A percentile compares a stretch with the other conserved stretches of the same genome.
Evolutionary conservation across 2,329 filamentous ascomycete genomes (phyloP).

Genomic region (Alternaria incomplexa): DNA sequence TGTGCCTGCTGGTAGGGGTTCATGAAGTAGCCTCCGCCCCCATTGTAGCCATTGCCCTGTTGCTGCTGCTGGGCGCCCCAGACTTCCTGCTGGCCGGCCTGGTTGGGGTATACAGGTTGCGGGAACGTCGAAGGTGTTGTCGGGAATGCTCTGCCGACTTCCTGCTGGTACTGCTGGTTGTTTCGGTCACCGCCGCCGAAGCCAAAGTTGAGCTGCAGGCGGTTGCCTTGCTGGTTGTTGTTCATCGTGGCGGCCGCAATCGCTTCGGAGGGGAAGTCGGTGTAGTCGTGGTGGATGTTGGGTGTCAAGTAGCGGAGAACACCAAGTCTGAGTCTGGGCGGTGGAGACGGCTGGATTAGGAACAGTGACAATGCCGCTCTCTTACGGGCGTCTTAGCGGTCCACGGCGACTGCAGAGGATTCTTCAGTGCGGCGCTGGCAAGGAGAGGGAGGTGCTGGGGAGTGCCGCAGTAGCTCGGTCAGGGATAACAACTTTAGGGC

Average conservation of each 20-base stretch:
- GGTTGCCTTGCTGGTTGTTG: conserved; percentile 51
- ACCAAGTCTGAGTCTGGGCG: conserved; percentile 18
- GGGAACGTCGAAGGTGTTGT: conserved; percentile 95
- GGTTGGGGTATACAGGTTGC: conserved; percentile 77
- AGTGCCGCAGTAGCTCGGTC: conserved; percentile 33
- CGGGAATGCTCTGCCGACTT: conserved; percentile 57
- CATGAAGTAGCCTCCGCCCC: conserved; percentile 58
- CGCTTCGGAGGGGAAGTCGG: conserved; percentile 10
- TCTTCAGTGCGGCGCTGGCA: conserved; percentile 22
- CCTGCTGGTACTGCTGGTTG: conserved; percentile 50
- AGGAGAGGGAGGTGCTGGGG: conserved; percentile 17
- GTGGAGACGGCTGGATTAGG: conserved; percentile 16
- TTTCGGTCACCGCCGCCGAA: conserved; percentile 48
- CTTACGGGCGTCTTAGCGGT: conserved; percentile 21
- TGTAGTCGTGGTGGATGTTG: conserved; percentile 2
- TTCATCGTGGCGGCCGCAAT: conserved; percentile 39
- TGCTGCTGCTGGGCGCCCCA: conserved; percentile 58
- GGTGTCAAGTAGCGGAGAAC: conserved; percentile 14
- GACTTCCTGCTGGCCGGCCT: conserved; percentile 66
- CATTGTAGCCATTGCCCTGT: conserved; percentile 18
- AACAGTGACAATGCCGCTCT: conserved; percentile 14
- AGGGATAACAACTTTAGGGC: conserved; percentile 35
- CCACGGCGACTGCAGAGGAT: conserved; percentile 22
- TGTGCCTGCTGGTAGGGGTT: conserved; percentile 54
- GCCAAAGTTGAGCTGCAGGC: conserved; percentile 60